Evolutionary conservation across 495 filamentous ascomycete genomes (phyloP), one percentile per base, ranked within the genome.

Genomic region (Amphirosellinia nigrospora): DNA sequence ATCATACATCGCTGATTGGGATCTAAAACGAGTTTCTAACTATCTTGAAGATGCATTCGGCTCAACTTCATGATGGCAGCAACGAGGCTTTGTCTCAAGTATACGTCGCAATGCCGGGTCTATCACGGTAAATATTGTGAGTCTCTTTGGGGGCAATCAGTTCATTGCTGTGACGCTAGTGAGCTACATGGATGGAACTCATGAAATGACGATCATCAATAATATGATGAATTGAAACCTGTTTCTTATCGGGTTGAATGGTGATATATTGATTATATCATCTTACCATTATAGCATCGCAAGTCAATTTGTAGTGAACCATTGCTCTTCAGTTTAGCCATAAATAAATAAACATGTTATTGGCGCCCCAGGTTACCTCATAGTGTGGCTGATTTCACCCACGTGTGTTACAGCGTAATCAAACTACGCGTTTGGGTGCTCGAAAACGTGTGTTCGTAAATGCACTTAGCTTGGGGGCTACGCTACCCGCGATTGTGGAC

Each of bases 311-410:
- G 0, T 15, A 10, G 15, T 61, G 1, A 28, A 41, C 41, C 8
- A 23, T 5, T 28, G 58, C 3, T 7, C 11, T 61, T 28, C 4
- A 13, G n/a, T 9, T 26, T n/a, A 13, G 36, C 23, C 10, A 16
- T 55, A 43, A 58, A 58, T 66, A 66, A 66, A 66, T 34, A 66
- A 65, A 65, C 63, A 65, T 21, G 41, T 5, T 39, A 10, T n/a
- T 30, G 53, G 16, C 56, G 66, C 66, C 66, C 66, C 66, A 68
- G 16, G 66, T 68, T 52, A 32, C 66, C 38, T 58, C 19, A 21
- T 28, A 3, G 52, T 38, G 52, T 38, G n/a, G 65, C 39, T 60
- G 53, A 45, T 10, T 50, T 52, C 23, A 4, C 19, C 39, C 43
- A 46, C 62, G 19, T 4, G 21, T 21, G 46, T 34, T 52, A 53